Evolutionary conservation across 2,329 filamentous ascomycete species (phyloP), one percentile per base, ranked within the genome.

Genomic region (Ceratocystis variospora): DNA sequence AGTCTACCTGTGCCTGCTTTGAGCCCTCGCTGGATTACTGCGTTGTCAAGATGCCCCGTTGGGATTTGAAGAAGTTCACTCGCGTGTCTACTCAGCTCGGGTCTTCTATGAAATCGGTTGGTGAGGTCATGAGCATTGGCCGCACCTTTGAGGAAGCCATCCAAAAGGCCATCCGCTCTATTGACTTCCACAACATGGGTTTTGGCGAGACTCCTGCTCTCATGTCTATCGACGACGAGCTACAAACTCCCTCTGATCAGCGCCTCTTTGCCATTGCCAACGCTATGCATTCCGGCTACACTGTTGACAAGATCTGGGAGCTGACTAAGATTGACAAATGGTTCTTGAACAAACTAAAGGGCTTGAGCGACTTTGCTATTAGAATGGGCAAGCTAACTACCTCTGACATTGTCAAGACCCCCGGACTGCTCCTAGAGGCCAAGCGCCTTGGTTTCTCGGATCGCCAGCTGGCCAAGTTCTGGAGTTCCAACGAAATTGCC

Each of bases 31-130:
- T 99, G 15, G 94, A 99, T 76, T 99, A 99, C 75, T 90, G 95
- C 64, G 94, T 97, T 19, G 93, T 97, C 71, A 99, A 99, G 84
- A 97, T 99, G 80, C 94, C 94, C 61, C 85, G 94, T 71, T 99
- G 94, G 94, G 94, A 99, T 78, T 78, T 99, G 73, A 97, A 97
- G 82, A 99, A 99, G 79, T 99, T 99, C 77, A 96, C 90, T 33
- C 87, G 94, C 70, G 94, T 97, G 25, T 97, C 93, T 3, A 97
- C 92, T 0, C 88, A 95, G 73, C 87, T 99, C 28, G 93, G 92
- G 37, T 97, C 94, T 2, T 96, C 93, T 12, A 99, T 99, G 94
- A 99, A 97, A 87, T 96, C 90, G 83, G 92, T 99, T 64, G 94
- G 94, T 73, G 94, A 99, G 76, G 94, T 99, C 70, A 97, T 99